Percentiles rank a stretch among this genome's conserved stretches.
Evolutionary conservation across 345 rosid genomes (phyloP).

Genomic region (Euphorbia pulcherrima): DNA sequence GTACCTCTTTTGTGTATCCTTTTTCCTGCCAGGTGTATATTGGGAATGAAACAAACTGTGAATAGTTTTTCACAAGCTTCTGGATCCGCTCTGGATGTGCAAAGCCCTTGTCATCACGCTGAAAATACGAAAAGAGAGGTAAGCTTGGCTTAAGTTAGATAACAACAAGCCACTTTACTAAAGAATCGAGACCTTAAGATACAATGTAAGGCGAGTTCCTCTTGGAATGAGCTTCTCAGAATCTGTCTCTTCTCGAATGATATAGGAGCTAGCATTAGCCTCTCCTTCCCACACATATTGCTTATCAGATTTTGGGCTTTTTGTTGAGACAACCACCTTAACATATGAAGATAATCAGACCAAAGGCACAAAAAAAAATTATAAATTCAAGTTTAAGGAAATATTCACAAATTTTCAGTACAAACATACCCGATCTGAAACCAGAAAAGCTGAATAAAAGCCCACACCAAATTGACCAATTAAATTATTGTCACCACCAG

Average conservation of each 20-base stretch:
- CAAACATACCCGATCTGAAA: slow-evolving; percentile 96
- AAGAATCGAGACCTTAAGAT: slow-evolving; percentile 57
- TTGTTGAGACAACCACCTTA: slow-evolving; percentile 95
- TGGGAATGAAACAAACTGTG: slow-evolving; percentile 97
- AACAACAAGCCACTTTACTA: slow-evolving; percentile 18
- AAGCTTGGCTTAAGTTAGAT: slow-evolving; percentile 9
- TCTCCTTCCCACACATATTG: slow-evolving; percentile 91
- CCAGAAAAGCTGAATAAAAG: slow-evolving; percentile 95
- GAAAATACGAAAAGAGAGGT: slow-evolving; percentile 14
- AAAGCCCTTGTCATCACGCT: slow-evolving; percentile 81
- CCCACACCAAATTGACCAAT: slow-evolving; percentile 99
- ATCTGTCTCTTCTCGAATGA: slow-evolving; percentile 82
- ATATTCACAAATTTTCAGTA: too few species aligned
- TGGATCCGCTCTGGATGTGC: slow-evolving; percentile 76
- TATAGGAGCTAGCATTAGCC: slow-evolving; percentile 86
- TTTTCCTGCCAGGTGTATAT: slow-evolving; percentile 94
- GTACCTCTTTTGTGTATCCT: slow-evolving; percentile 92
- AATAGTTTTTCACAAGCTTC: slow-evolving; percentile 88
- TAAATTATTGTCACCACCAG: slow-evolving; percentile 81
- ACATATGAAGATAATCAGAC: too few species aligned
- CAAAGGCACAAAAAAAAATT: neutral
- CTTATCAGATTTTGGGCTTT: slow-evolving; percentile 92
- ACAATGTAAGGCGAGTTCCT: slow-evolving; percentile 92
- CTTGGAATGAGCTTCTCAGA: slow-evolving; percentile 68
- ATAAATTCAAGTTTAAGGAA: too few species aligned